A percentile compares a stretch with the other conserved stretches of the same genome.
Evolutionary conservation across 768 basidiomycete genomes (phyloP).

Genomic region (Panus rudis): DNA sequence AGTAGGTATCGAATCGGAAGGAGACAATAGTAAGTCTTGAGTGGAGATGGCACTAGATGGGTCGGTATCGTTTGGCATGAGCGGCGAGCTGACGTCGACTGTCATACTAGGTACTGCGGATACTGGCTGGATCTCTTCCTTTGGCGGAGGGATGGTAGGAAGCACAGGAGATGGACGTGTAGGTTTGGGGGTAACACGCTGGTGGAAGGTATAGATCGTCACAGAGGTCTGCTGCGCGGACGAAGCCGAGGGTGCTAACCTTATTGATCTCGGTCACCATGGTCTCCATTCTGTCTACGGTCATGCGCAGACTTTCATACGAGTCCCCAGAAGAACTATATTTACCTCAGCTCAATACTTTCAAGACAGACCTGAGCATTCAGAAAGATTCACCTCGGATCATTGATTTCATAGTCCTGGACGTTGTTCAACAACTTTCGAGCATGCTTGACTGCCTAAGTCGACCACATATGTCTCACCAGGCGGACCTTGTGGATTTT

Average conservation of each 20-base stretch:
- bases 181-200: constrained; percentile 37
- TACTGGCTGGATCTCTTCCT: too few relatives aligned
- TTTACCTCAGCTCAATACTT: not conserved
- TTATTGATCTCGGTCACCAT: constrained; percentile 46
- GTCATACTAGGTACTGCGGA: too few relatives aligned
- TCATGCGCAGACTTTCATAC: constrained; percentile 39
- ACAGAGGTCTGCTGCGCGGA: not conserved
- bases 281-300: constrained; percentile 49
- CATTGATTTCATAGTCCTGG: too few relatives aligned
- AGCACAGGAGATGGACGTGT: constrained; percentile 42
- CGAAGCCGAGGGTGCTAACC: constrained; percentile 32
- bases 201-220: constrained; percentile 1
- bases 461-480: not conserved
- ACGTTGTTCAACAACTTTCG: constrained; percentile 50
- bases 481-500: not conserved
- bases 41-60: constrained; percentile 13
- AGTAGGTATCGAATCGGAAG: constrained; percentile 28
- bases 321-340: constrained; percentile 3
- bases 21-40: constrained; percentile 36
- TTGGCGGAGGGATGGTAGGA: constrained; percentile 45
- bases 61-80: not conserved
- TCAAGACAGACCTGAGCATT: not conserved
- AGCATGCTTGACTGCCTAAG: constrained; percentile 46
- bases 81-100: constrained; percentile 6
- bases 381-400: constrained; percentile 14